phyloP scores from a whole-genome alignment of 495 filamentous ascomycete genomes.

The Penicillium paxilli region DNA sequence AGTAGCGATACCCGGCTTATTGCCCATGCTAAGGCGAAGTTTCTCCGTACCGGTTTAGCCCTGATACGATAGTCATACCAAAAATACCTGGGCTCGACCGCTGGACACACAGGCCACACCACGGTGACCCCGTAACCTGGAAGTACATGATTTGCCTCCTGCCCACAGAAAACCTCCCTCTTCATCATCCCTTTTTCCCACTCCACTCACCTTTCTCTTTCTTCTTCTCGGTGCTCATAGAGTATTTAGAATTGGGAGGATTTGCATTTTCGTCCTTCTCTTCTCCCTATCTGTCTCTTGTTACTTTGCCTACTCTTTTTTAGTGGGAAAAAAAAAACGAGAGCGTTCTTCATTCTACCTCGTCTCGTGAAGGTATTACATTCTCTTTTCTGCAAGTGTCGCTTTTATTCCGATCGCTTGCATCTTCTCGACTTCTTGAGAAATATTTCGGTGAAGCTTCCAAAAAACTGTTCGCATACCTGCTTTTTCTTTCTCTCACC shows the following conservation, averaged over 20 bases:
- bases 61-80: neutral
- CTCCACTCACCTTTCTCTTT: conserved; percentile 23
- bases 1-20: neutral
- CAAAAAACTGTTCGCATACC: conserved; percentile 19
- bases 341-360: conserved; percentile 18
- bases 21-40: neutral
- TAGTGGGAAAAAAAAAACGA: conserved; percentile 21
- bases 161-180: conserved; percentile 23
- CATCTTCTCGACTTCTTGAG: conserved; percentile 5
- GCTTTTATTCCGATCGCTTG: conserved; percentile 22
- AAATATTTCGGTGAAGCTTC: conserved; percentile 15
- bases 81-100: neutral
- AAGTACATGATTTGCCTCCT: conserved; percentile 32
- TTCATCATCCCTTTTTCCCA: conserved; percentile 33
- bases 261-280: conserved; percentile 36
- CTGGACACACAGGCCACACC: neutral
- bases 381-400: conserved; percentile 29
- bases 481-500: conserved; percentile 2
- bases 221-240: conserved; percentile 38
- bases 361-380: conserved; percentile 15
- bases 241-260: conserved; percentile 39
- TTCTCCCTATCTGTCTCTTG: conserved; percentile 27
- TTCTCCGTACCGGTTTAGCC: neutral
- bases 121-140: conserved; percentile 5
- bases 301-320: conserved; percentile 12